phyloP scores from a whole-genome alignment of 2,329 filamentous ascomycete genomes.

The Tolypocladium album region DNA sequence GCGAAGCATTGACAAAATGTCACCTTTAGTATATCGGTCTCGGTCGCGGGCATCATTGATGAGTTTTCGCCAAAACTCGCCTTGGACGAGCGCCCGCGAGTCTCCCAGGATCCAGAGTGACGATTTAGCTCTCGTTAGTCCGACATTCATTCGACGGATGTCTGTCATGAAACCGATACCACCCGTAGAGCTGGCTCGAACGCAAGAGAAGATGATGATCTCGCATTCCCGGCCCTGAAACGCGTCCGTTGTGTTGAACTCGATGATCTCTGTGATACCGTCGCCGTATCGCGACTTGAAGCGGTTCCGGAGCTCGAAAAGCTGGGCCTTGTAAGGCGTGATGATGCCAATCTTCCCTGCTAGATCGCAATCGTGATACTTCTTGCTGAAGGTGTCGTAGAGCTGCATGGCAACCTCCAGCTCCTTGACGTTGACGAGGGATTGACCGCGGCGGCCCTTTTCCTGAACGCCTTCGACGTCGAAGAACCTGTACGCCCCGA shows the following conservation, averaged over 20 bases:
- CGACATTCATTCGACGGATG: constrained; percentile 98
- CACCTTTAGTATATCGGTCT: constrained; percentile 64
- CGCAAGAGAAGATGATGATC: constrained; percentile 98
- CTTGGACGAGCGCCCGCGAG: constrained; percentile 73
- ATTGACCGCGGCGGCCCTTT: constrained; percentile 73
- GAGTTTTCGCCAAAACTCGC: constrained; percentile 81
- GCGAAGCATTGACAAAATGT: constrained; percentile 38
- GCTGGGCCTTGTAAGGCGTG: constrained; percentile 92
- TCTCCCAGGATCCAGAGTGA: constrained; percentile 96
- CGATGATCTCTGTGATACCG: constrained; percentile 64
- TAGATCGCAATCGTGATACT: constrained; percentile 60
- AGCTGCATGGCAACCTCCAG: constrained; percentile 77
- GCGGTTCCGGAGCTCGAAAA: constrained; percentile 65
- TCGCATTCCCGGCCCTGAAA: constrained; percentile 96
- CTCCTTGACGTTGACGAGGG: constrained; percentile 80
- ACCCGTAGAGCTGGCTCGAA: constrained; percentile 82
- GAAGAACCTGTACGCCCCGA: constrained; percentile 94
- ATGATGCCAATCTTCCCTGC: constrained; percentile 89
- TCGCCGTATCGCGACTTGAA: constrained; percentile 68
- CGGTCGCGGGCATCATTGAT: constrained; percentile 71
- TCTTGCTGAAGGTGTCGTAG: constrained; percentile 66
- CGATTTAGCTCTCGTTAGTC: constrained; percentile 90
- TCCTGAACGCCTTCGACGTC: constrained; percentile 85
- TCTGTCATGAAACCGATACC: constrained; percentile 98
- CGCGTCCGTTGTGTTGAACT: constrained; percentile 98